Conservation (phyloP, 1,284 basidiomycete genomes). For the Apiotrichum brassicae region DNA sequence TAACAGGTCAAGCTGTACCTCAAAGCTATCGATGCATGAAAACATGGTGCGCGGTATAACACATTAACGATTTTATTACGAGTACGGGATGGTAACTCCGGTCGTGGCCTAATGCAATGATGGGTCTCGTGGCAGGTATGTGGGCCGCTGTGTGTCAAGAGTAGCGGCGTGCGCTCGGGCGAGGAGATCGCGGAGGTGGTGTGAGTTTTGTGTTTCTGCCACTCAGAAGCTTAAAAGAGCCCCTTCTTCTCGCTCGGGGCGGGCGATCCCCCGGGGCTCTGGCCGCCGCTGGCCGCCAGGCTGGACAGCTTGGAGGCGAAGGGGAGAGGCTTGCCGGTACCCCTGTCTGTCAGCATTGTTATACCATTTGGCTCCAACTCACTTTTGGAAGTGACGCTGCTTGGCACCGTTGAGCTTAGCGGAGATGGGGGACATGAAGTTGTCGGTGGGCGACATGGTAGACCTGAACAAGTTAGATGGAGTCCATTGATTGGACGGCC, state of each 20-base stretch:
- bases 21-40: no score
- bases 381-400: slow-evolving; percentile 89
- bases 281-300: slow-evolving; percentile 12
- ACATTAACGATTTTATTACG: no score
- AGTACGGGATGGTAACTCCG: no score
- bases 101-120: no score
- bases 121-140: no score
- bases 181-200: neutral
- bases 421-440: slow-evolving; percentile 79
- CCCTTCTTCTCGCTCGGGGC: slow-evolving; percentile 13
- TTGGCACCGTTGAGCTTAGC: slow-evolving; percentile 80
- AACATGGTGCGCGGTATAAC: no score
- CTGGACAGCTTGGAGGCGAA: slow-evolving; percentile 38
- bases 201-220: no score
- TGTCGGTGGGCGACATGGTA: slow-evolving; percentile 83
- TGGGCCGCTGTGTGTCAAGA: no score
- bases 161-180: no score
- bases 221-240: neutral
- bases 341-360: neutral
- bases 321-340: slow-evolving; percentile 32
- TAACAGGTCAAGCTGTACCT: no score
- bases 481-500: no score
- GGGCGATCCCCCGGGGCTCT: slow-evolving; percentile 1
- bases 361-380: slow-evolving; percentile 33
- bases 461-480: slow-evolving; percentile 42